Percentiles rank a stretch among this genome's conserved stretches.
These are phyloP conservation scores for Prunus mume DNA, from an alignment of 306 rosid genomes.

Conservation along the genomic window DNA sequence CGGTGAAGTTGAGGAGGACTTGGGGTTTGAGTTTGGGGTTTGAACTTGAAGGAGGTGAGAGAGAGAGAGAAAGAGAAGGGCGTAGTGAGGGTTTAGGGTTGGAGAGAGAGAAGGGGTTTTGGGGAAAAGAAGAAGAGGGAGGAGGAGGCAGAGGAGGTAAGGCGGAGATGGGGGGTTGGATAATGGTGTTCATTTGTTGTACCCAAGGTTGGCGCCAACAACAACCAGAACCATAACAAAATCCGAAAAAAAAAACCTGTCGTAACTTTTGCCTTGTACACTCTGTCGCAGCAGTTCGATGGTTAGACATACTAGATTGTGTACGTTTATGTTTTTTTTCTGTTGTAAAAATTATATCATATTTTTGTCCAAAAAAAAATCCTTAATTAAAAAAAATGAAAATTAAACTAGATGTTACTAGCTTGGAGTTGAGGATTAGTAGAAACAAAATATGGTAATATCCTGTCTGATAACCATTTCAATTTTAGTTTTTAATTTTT, in stretches of 20 bases:
- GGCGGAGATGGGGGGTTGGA: constrained; percentile 16
- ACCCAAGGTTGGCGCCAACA: constrained; percentile 1
- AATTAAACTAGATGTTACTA: too few relatives aligned
- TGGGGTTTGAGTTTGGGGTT: constrained; percentile 12
- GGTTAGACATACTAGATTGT: too few relatives aligned
- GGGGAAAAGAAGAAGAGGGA: constrained; percentile 21
- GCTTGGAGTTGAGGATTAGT: too few relatives aligned
- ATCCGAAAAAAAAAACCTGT: background rate
- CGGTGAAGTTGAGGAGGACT: constrained; percentile 24
- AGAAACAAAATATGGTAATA: too few relatives aligned
- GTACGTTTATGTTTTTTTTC: too few relatives aligned
- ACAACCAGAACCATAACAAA: constrained; percentile 11
- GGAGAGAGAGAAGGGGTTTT: background rate
- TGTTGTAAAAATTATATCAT: too few relatives aligned
- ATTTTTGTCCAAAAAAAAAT: too few relatives aligned
- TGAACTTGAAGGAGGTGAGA: background rate
- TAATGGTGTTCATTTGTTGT: constrained; percentile 19
- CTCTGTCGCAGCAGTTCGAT: background rate
- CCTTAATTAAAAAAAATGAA: too few relatives aligned
- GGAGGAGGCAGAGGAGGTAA: background rate
- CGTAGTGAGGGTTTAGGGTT: constrained; percentile 13
- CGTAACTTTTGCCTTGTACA: background rate
- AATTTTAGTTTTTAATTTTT: too few relatives aligned
- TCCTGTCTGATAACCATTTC: too few relatives aligned
- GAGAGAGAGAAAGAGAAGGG: constrained; percentile 14